These are phyloP conservation scores for Trypanosoma scelopori DNA, from an alignment of 208 protist species.

Conservation along the genomic window DNA sequence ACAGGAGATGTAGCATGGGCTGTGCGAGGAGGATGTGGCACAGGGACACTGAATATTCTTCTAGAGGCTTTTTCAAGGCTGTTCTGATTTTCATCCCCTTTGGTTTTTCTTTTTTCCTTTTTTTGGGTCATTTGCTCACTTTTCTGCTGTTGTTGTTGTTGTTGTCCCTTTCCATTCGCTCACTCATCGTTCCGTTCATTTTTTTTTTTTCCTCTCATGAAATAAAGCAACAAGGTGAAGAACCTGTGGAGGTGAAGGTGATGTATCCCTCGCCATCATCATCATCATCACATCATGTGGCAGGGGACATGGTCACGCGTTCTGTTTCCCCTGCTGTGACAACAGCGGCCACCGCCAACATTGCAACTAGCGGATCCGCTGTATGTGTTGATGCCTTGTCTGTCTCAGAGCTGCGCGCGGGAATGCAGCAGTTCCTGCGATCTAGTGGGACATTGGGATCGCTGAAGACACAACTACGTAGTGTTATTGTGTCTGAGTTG, in stretches of 20 bases:
- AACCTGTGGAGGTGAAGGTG: too few relatives aligned
- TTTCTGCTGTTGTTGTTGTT: too few relatives aligned
- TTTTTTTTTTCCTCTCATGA: constrained; percentile 7
- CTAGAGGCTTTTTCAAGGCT: too few relatives aligned
- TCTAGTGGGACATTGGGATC: constrained; percentile 63
- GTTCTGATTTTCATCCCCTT: not conserved
- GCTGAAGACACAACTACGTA: constrained; percentile 86
- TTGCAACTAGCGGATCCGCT: not conserved
- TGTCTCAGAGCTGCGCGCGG: constrained; percentile 67
- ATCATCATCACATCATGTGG: constrained; percentile 1
- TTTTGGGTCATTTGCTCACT: constrained; percentile 19
- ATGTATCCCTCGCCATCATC: constrained; percentile 14
- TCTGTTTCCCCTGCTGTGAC: not conserved
- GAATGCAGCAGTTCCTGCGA: constrained; percentile 75
- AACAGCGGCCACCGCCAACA: not conserved
- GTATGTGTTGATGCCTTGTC: constrained; percentile 21
- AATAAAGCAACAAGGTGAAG: not conserved
- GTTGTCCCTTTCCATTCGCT: too few relatives aligned
- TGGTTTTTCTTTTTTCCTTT: constrained; percentile 13
- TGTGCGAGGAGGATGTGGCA: not conserved
- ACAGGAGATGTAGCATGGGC: constrained; percentile 4
- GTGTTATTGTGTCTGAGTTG: constrained; percentile 73
- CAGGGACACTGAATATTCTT: constrained; percentile 1
- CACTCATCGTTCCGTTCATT: too few relatives aligned
- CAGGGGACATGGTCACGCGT: not conserved